phyloP scores from a whole-genome alignment of 2,329 filamentous ascomycete genomes.

The Trichoderma sp. region DNA sequence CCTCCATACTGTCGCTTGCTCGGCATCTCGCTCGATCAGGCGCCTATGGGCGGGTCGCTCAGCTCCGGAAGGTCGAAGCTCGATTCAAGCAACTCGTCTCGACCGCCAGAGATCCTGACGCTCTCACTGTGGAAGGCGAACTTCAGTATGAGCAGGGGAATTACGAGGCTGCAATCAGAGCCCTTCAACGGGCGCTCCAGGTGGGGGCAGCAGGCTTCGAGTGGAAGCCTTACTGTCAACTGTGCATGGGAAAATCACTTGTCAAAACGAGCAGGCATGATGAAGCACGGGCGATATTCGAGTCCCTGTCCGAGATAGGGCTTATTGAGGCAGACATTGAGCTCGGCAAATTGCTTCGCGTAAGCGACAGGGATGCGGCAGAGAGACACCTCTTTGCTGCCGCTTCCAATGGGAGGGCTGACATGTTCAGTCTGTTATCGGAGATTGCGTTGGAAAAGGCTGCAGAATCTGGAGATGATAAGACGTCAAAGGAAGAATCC shows the following conservation, averaged over 20 bases:
- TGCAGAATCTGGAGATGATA: conserved; percentile 19
- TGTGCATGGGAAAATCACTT: conserved; percentile 28
- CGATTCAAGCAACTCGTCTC: conserved; percentile 33
- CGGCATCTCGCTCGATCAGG: conserved; percentile 24
- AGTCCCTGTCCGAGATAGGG: conserved; percentile 24
- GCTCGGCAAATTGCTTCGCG: conserved; percentile 28
- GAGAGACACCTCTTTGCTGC: conserved; percentile 29
- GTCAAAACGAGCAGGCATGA: conserved; percentile 23
- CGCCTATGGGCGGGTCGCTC: conserved; percentile 23
- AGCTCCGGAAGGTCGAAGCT: conserved; percentile 25
- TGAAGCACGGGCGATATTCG: conserved; percentile 28
- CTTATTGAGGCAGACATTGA: conserved; percentile 28
- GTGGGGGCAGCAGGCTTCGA: conserved; percentile 25
- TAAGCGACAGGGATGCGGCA: conserved; percentile 25
- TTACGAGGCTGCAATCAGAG: conserved; percentile 24
- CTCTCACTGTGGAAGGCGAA: conserved; percentile 35
- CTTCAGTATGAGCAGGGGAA: conserved; percentile 27
- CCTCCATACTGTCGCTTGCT: conserved; percentile 32
- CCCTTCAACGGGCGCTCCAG: conserved; percentile 28
- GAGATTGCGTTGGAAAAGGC: conserved; percentile 30
- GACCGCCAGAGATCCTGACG: conserved; percentile 34
- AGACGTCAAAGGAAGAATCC: conserved; percentile 23
- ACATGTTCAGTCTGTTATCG: conserved; percentile 30
- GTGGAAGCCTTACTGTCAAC: conserved; percentile 28
- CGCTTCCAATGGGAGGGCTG: conserved; percentile 26